Base-by-base conservation (phyloP, 768 basidiomycete species). In the Phylloporus arenicola region DNA sequence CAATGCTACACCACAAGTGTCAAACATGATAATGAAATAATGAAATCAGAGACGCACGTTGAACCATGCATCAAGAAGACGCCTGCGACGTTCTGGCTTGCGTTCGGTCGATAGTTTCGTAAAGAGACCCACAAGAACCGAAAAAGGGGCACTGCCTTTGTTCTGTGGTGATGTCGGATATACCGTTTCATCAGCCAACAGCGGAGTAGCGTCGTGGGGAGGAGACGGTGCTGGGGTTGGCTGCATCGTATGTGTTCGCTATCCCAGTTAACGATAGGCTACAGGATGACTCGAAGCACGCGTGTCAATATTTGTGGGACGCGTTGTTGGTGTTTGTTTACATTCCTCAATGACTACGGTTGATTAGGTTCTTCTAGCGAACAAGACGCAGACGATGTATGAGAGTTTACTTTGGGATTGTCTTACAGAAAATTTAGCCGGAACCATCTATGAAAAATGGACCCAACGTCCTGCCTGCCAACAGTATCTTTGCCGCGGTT, bases 11-110 rank as follows among this genome's bases (percentile, higher is more conserved):
- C 38, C 48, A 55, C 56, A 46, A 44, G 49, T 38, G 60, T 60
- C 42, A 54, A 56, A 39, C 40, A 45, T 19, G 31, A 39, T 38
- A 22, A 16, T 9, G 12, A 7, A 30, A 3, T 13, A 10, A 16
- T 24, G 41, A 27, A 16, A 51, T 55, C 24, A 11, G 13, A 5
- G 6, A 64, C 84, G 68, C 76, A 92, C 91, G 50, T 77, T 81
- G 61, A 94, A 91, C 88, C 92, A 94, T 14, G 76, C 72, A 41
- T 72, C 71, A n/a, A 96, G 65, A 6, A 85, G 70, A 60, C 79
- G 86, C 54, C 78, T 79, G 52, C 88, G 73, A 59, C 83, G 80
- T 12, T 90, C 87, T 34, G 82, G 82, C 63, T 86, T 88, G 52
- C 81, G 75, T 64, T 91, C 88, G 38, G 65, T 74, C 51, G 84